Base-by-base conservation (phyloP, 371 early-diverging fungal species). In the Vairimorpha necatrix region DNA sequence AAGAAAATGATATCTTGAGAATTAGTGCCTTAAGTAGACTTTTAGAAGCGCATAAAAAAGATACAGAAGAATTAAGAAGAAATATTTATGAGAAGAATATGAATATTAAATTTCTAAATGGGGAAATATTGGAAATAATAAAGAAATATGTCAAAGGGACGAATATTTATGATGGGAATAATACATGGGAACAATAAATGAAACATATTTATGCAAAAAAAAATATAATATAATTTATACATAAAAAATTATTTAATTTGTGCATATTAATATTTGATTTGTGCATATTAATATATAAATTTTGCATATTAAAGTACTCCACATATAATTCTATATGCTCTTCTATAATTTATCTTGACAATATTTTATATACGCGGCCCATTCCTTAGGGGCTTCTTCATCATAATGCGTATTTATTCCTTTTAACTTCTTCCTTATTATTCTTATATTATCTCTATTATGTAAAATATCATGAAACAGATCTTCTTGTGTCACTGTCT, bases 161-260 rank as follows among this genome's bases (percentile, higher is more conserved):
- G 2, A 56, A 56, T 56, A 13, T 24, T 56, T 56, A 56, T 26
- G 7, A 36, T 1, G 22, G 30, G 24, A 46, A 18, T 6, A 75
- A 76, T 9, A 13, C 4, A 20, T 76, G 72, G 72, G 50, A 70
- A 2, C 61, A 70, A 50, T 75, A 75, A 39, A 20, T 75, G n/a
- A 34, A 9, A 39, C 34, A 58, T 60, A 14, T 68, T 60, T 53
- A 60, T 68, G n/a, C 6, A 33, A 28, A 24, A 33, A 34, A 16
- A 48, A 28, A 61, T 14, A 53, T n/a, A 16, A 61, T 66, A 39
- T 24, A 14, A 48, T 36, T 20, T 66, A 9, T 48, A 14, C 22
- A 20, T 66, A 22, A 46, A 22, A 22, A 46, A 14, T 14, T 24
- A 22, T 22, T 62, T 66, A 7, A 39, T 14, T 58, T 11, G 18